phyloP scores from a whole-genome alignment of 2,329 filamentous ascomycete genomes.

The Parastagonospora nodorum region DNA sequence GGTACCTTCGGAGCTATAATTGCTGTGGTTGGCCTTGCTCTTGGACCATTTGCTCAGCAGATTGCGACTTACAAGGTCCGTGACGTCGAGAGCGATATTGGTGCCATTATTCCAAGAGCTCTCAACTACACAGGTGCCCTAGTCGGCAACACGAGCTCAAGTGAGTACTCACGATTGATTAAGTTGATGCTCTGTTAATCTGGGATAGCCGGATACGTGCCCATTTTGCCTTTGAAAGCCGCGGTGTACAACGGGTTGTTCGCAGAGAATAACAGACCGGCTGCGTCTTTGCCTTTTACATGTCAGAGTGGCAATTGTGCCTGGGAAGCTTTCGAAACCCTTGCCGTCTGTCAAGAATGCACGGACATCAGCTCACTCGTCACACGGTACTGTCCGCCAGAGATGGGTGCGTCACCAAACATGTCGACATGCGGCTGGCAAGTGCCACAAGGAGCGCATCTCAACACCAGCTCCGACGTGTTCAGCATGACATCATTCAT shows the following conservation, averaged over 20 bases:
- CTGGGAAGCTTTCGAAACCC: slow-evolving; percentile 14
- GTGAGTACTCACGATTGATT: slow-evolving; percentile 3
- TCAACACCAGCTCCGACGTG: slow-evolving; percentile 20
- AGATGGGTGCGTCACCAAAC: slow-evolving; percentile 7
- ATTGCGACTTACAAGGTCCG: slow-evolving; percentile 17
- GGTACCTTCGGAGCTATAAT: slow-evolving; percentile 15
- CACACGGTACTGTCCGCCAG: slow-evolving; percentile 14
- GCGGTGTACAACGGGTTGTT: slow-evolving; percentile 19
- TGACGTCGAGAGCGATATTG: slow-evolving; percentile 13
- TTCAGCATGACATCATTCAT: slow-evolving; percentile 23
- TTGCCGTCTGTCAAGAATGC: slow-evolving; percentile 16
- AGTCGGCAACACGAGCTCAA: slow-evolving; percentile 12
- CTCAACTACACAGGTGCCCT: slow-evolving; percentile 14
- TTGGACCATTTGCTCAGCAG: slow-evolving; percentile 17
- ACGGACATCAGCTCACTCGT: slow-evolving; percentile 14
- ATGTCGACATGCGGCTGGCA: slow-evolving; percentile 16
- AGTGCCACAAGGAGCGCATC: slow-evolving; percentile 12
- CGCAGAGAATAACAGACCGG: slow-evolving; percentile 17
- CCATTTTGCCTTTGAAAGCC: slow-evolving; percentile 16
- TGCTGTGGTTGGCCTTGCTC: slow-evolving; percentile 13
- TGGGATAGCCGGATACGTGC: slow-evolving; percentile 14
- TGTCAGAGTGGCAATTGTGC: slow-evolving; percentile 15
- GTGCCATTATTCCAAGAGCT: slow-evolving; percentile 12
- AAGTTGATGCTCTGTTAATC: not conserved
- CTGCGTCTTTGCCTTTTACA: slow-evolving; percentile 15